Evolutionary conservation across 2,329 filamentous ascomycete species (phyloP).

Genomic region (Daldinia sp.): DNA sequence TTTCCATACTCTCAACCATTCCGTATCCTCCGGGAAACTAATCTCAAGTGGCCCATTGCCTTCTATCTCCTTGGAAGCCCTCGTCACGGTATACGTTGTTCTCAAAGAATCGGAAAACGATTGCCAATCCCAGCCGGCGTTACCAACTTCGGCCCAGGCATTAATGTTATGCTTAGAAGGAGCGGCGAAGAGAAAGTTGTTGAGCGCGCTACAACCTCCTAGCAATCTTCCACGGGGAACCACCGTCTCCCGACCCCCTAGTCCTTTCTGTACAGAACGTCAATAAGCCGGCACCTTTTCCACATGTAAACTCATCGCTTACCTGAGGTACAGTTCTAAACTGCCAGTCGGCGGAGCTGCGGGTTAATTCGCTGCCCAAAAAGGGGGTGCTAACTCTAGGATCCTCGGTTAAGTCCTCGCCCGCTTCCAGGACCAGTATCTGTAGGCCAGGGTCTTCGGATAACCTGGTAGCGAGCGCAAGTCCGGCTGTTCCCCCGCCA

Average conservation of each 20-base stretch:
- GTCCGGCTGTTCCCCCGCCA: conserved; percentile 25
- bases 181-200: not conserved
- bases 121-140: not conserved
- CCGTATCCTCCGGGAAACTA: not conserved
- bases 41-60: not conserved
- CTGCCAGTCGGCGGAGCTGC: conserved; percentile 20
- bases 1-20: not conserved
- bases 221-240: not conserved
- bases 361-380: conserved; percentile 1
- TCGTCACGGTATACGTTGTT: not conserved
- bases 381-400: conserved; percentile 26
- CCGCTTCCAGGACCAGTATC: conserved; percentile 35
- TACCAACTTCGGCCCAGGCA: not conserved
- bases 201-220: not conserved
- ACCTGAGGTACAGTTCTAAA: conserved; percentile 27
- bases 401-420: conserved; percentile 21
- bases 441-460: conserved; percentile 23
- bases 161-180: not conserved
- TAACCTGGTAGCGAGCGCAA: conserved; percentile 31
- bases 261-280: not conserved
- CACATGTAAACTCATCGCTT: not conserved
- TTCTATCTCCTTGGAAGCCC: not conserved
- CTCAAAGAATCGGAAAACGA: not conserved
- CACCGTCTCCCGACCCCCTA: not conserved
- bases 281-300: not conserved